Evolutionary conservation across 2,329 filamentous ascomycete species (phyloP), one percentile per base, ranked within the genome.

Genomic region (Pseudogymnoascus sp.): DNA sequence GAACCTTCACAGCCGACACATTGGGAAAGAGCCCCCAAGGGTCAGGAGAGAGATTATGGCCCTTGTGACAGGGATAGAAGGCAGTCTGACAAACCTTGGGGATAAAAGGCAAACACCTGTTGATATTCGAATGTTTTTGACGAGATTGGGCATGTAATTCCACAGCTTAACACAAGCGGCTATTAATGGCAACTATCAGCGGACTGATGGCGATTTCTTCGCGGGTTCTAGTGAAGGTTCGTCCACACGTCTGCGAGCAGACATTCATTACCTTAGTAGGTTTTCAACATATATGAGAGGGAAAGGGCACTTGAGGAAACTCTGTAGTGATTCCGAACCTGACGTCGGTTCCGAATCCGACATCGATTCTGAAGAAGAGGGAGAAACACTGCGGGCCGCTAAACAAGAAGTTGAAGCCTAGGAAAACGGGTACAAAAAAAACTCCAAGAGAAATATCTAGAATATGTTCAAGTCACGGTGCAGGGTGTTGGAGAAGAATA

Each of bases 21-120:
- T 74, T 47, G 67, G 71, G 33, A 66, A 62, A 8, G 72, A 75
- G 53, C 53, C 74, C 7, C 72, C 71, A 3, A 70, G 68, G n/a
- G 67, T 72, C 10, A 65, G 64, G 8, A 59, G 64, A 4, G 71
- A 72, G 38, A 69, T 71, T 40, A 69, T 64, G 33, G 66, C 63
- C 0, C 62, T 42, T 0, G 42, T 71, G 2, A 29, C 3, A 14
- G 16, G 60, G 11, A 66, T 59, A 42, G 53, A 67, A 24, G 37
- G 24, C 8, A 59, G 63, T 24, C 60, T 70, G 4, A 29, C 26
- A 21, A 40, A 8, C 31, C 47, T 71, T 14, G 68, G 68, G 2
- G 63, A 47, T 3, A 61, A 67, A 60, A 66, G 68, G n/a, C 35
- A 64, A n/a, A 65, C 63, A 2, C 16, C 66, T 6, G 24, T 4